Base-by-base conservation (phyloP, 352 stramenopile genomes). In the Aphanomyces cochlioides region DNA sequence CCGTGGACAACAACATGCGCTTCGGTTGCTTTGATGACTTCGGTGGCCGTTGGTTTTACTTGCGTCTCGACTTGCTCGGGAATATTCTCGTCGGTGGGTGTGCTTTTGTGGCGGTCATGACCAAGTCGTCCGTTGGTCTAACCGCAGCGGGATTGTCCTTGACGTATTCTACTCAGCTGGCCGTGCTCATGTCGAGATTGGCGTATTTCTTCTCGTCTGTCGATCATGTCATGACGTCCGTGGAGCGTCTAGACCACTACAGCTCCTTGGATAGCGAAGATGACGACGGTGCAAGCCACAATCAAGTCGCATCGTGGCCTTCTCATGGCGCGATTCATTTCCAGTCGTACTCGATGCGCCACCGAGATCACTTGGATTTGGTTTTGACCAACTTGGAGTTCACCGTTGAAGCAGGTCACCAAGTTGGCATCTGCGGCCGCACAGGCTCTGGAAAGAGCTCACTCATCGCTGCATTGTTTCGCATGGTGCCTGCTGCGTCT, bases 81-180 rank as follows among this genome's bases (percentile, higher is more conserved):
- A 36, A 38, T 13, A 12, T n/a, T 7, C 36, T 66, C 57, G 39
- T 66, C 38, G 57, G 28, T 40, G 80, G 81, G 12, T 80, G 97
- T 7, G 90, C 90, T 19, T 76, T 97, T 39, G 96, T 97, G 36
- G 79, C 95, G 19, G 95, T 95, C 36, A 15, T 10, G n/a, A 70
- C 67, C 5, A 3, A 10, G 43, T 13, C 15, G 17, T 47, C 38
- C 1, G 69, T 72, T 5, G 89, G 77, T 74, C 79, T 74, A 77
- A 66, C 88, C 89, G 39, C 43, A 1, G 57, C 57, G 7, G 57
- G 39, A 7, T 36, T 66, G 10, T 47, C 57, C 15, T 36, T 66
- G 39, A 56, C 57, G 1, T 66, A 66, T 47, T 66, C 57, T 1
- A 47, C 43, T 13, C 57, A 66, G 3, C n/a, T 66, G 57, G n/a